Evolutionary conservation across 2,329 filamentous ascomycete species (phyloP).

Genomic region (Cladosporium halotolerans): DNA sequence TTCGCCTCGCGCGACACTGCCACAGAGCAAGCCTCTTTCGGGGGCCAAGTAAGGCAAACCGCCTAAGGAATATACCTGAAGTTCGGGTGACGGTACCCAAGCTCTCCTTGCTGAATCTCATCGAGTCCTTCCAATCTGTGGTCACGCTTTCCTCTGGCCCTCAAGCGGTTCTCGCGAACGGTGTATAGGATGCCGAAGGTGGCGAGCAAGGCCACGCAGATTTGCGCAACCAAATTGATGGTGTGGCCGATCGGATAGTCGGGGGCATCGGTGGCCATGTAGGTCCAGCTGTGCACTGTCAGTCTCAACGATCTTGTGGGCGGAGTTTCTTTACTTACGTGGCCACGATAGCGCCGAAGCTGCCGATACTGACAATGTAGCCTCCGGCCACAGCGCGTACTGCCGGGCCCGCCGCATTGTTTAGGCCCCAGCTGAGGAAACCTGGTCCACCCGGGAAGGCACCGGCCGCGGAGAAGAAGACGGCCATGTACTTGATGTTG

Average conservation of each 20-base stretch:
- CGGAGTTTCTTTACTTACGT: slow-evolving; percentile 33
- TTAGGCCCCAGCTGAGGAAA: slow-evolving; percentile 54
- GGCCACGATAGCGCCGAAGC: slow-evolving; percentile 51
- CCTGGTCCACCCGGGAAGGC: slow-evolving; percentile 54
- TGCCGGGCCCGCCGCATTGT: slow-evolving; percentile 53
- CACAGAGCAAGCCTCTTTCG: no score
- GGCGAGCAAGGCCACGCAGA: slow-evolving; percentile 40
- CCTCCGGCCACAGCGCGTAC: slow-evolving; percentile 51
- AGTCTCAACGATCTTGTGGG: background rate
- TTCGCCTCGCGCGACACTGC: no score
- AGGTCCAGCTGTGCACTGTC: slow-evolving; percentile 23
- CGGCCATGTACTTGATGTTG: slow-evolving; percentile 31
- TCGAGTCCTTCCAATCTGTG: slow-evolving; percentile 44
- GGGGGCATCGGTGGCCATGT: slow-evolving; percentile 39
- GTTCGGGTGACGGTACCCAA: slow-evolving; percentile 50
- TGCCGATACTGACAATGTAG: slow-evolving; percentile 52
- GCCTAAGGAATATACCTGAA: slow-evolving; percentile 49
- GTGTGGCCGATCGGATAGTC: slow-evolving; percentile 47
- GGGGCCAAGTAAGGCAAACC: no score
- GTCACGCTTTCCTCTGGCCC: slow-evolving; percentile 45
- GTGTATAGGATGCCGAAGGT: slow-evolving; percentile 48
- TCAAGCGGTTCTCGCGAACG: slow-evolving; percentile 47
- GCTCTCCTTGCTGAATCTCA: slow-evolving; percentile 40
- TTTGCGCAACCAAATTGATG: slow-evolving; percentile 52
- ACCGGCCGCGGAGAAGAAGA: slow-evolving; percentile 36